Base-by-base conservation (phyloP, 495 filamentous ascomycete species). In the Penicillium antarcticum region DNA sequence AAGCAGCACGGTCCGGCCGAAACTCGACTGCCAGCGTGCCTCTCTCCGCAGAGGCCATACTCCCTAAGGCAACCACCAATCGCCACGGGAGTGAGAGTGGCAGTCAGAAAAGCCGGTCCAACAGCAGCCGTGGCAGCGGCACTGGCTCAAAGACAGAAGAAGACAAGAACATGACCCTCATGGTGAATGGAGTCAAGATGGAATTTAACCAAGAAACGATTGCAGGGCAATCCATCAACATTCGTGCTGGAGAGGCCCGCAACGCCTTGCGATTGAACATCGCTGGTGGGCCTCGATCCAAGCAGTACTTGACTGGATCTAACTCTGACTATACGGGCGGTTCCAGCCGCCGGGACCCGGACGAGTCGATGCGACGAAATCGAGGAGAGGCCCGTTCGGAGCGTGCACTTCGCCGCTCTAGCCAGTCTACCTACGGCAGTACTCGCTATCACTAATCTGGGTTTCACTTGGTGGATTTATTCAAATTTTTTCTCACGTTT, bases 41-140 rank as follows among this genome's bases (percentile, higher is more conserved):
- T 16, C 51, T 70, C n/a, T 74, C 69, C 1, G 44, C 56, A 7
- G 74, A 75, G 49, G 58, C 68, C 11, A 45, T 73, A 32, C 56
- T 68, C 19, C 62, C 66, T 24, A 45, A 63, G 34, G 73, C 72
- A 43, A 44, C 57, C 8, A 51, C 55, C 12, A 60, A 57, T 35
- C 66, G 67, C 17, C 44, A 61, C 2, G 68, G 60, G 14, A 76
- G 73, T 45, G 74, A 77, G 42, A 71, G 66, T 24, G 72, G 69
- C 21, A 77, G 74, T 48, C 73, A 73, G 43, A 74, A 76, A 44
- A 76, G 66, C 52, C 69, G 68, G 19, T 74, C 72, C 10, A 70
- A 66, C 61, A 73, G 74, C 63, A 75, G 73, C 54, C 70, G 69
- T 26, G 73, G 65, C 24, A 76, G 72, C 45, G 63, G 55, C n/a